A percentile compares a stretch with the other conserved stretches of the same genome.
phyloP scores from a whole-genome alignment of 2,329 filamentous ascomycete species.

The Cercospora beticola region DNA sequence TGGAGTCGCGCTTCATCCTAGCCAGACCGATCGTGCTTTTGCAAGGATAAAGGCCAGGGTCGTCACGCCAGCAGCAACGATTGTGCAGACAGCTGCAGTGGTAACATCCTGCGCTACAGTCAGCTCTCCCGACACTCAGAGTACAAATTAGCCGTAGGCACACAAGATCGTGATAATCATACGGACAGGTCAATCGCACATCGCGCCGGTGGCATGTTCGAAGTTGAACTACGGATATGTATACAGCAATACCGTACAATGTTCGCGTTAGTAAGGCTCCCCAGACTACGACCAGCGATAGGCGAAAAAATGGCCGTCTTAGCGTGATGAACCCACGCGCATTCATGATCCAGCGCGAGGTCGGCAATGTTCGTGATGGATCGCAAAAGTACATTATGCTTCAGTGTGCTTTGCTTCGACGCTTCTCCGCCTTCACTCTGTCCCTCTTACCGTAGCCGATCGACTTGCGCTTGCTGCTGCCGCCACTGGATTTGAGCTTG shows the following conservation, averaged over 20 bases:
- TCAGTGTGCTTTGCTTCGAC: neutral
- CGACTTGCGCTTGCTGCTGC: conserved; percentile 6
- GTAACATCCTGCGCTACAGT: neutral
- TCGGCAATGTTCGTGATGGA: neutral
- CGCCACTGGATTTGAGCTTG: conserved; percentile 6
- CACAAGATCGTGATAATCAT: neutral
- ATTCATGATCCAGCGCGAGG: neutral
- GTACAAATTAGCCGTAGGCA: neutral
- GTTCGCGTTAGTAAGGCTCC: neutral
- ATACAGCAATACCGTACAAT: neutral
- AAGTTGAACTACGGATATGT: neutral
- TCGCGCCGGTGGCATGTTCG: neutral
- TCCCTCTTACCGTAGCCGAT: conserved; percentile 11
- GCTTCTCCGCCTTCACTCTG: neutral
- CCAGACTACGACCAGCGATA: neutral
- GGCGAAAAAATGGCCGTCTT: neutral
- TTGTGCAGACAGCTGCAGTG: neutral
- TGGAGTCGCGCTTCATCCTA: conserved; percentile 5
- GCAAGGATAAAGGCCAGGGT: neutral
- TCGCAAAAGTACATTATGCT: neutral
- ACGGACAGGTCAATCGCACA: neutral
- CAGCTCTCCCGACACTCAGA: neutral
- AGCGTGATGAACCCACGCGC: neutral
- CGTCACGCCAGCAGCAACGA: neutral
- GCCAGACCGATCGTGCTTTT: neutral